These are phyloP conservation scores for Neofusicoccum umdonicola DNA, from an alignment of 2,329 filamentous ascomycete species.

Conservation along the genomic window DNA sequence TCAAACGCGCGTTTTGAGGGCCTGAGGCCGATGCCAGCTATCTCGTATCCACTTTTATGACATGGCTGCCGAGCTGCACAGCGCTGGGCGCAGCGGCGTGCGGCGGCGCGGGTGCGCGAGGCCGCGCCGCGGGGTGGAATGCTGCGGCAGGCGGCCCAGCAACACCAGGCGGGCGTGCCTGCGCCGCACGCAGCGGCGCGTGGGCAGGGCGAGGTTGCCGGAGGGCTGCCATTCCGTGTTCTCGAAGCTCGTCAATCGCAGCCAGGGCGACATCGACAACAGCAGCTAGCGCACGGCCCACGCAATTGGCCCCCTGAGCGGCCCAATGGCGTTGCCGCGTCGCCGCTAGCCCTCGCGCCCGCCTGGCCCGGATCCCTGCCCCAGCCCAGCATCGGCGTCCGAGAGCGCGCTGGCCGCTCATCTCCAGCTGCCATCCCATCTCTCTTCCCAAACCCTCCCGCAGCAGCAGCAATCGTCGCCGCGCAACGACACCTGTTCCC, in stretches of 20 bases:
- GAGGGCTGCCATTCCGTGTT: conserved; percentile 2
- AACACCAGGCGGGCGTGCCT: neutral
- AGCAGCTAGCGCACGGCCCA: neutral
- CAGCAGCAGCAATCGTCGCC: neutral
- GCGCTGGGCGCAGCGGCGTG: conserved; percentile 1
- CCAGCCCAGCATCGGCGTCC: conserved; percentile 10
- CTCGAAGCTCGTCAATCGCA: neutral
- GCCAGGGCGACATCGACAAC: neutral
- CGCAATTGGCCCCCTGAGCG: neutral
- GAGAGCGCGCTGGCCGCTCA: neutral
- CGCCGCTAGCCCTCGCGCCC: neutral
- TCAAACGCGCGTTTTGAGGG: conserved; percentile 14
- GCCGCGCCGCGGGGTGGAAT: neutral
- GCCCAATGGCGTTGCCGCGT: conserved; percentile 8
- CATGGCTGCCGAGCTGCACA: conserved; percentile 11
- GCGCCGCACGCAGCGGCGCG: neutral
- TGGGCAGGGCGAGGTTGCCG: neutral
- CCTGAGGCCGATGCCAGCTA: conserved; percentile 14
- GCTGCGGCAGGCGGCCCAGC: neutral
- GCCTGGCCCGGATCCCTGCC: neutral
- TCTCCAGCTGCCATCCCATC: conserved; percentile 14
- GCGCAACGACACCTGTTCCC: conserved; percentile 7
- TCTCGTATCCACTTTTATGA: conserved; percentile 15
- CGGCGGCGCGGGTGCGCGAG: neutral
- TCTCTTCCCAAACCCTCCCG: conserved; percentile 12